Evolutionary conservation across 768 basidiomycete genomes (phyloP), one percentile per base, ranked within the genome.

Genomic region (Lentinus brumalis): DNA sequence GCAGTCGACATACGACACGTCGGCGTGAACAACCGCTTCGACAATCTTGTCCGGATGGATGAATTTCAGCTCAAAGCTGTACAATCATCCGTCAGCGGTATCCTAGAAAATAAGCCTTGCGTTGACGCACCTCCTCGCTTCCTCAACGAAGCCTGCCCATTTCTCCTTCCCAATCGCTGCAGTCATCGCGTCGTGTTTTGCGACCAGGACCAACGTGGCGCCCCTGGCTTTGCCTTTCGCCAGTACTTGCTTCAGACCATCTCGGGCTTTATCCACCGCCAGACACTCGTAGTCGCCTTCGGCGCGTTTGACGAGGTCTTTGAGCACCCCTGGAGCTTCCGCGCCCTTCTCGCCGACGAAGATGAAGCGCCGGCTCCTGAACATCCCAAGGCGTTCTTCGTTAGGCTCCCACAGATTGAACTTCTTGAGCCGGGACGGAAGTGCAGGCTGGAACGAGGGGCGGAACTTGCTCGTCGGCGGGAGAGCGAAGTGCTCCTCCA

Each of bases 341-440:
- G 81, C 76, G 0, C 77, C 77, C 50, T 79, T 82, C 64, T 88
- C 87, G 2, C 81, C 81, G 5, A 86, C 74, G 55, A 86, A 84
- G 7, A 91, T 67, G 66, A 91, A 90, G 8, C 86, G 78, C 60
- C 77, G 81, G 0, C 72, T 70, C 5, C 72, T 70, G 35, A 92
- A 77, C 67, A 92, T 75, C 50, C 79, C 77, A 9, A 83, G 66
- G 9, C 91, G 79, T 57, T 79, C 84, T 67, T 88, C 86, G 55
- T 86, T 86, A 0, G 86, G 86, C 59, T 86, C 83, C 91, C 90
- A 91, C 2, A 83, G 74, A 30, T 77, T 81, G 68, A 81, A 76
- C 0, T 73, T 75, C 69, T 86, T 86, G 41, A 86, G 76, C 3
- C 76, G 61, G 0, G 80, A 61, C 0, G 79, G 70, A 2, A 91